Evolutionary conservation across 805 yeast species (phyloP), one percentile per base, ranked within the genome.

Genomic region (Komagataella phaffii): DNA sequence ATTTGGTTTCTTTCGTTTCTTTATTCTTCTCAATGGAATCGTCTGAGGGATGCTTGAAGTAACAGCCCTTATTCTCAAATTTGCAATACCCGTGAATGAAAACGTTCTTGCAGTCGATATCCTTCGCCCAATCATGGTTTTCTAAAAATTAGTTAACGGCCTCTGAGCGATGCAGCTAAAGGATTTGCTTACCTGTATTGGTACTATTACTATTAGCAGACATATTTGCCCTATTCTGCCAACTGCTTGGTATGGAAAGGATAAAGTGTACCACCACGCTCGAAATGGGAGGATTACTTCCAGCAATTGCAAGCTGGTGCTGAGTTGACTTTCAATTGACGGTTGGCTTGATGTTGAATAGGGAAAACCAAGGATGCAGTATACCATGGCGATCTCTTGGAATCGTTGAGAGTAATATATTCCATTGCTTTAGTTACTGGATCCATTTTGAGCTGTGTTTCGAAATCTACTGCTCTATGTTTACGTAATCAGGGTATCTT

Each of bases 1-100:
- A 17, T 8, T 49, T 50, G 8, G 51, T 17, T 3, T 23, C 18
- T 30, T 36, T 24, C 5, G 49, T 24, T 6, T 46, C 7, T 43
- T 24, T 40, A 7, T 49, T 24, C 4, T 44, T 50, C 48, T 36
- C 17, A 53, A 47, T n/a, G 49, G 52, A 14, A 14, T 17, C 21
- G 5, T 40, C 30, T 23, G 44, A 21, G 3, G 45, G 49, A 63
- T 87, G 95, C 50, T 79, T 80, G 62, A 87, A 88, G 2, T 83
- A 84, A 62, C 96, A 88, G 8, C 96, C 96, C 59, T 87, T 88
- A 57, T 85, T 84, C 59, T 86, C 89, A 67, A 77, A 88, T 64
- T 87, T 87, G 71, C 96, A 88, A 60, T 76, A 87, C 3, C 96
- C 96, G 69, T 88, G 88, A 40, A 87, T 86, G 49, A 83, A 79